Percentiles rank a stretch among this genome's conserved stretches.
These are phyloP conservation scores for Phytophthora fragariaefolia DNA, from an alignment of 352 stramenopile species.

Conservation along the genomic window DNA sequence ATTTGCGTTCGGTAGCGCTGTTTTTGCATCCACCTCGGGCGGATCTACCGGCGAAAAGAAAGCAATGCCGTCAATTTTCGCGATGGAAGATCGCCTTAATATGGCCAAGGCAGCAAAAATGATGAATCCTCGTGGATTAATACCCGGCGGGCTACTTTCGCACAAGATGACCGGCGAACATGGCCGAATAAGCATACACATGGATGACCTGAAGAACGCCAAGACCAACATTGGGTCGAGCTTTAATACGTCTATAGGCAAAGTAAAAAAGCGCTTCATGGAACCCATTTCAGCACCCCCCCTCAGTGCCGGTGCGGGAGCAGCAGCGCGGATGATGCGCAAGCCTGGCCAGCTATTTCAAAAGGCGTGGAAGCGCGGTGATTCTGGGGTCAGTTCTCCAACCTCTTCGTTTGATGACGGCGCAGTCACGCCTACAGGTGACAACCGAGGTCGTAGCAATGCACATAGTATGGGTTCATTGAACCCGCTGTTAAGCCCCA, in stretches of 20 bases:
- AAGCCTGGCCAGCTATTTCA: constrained; percentile 69
- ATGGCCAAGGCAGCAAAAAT: constrained; percentile 60
- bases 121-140: constrained; percentile 54
- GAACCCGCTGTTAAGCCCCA: constrained; percentile 33
- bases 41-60: constrained; percentile 44
- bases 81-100: constrained; percentile 66
- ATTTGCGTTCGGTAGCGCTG: constrained; percentile 39
- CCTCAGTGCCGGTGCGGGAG: constrained; percentile 32
- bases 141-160: constrained; percentile 44
- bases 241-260: constrained; percentile 72
- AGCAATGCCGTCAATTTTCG: constrained; percentile 57
- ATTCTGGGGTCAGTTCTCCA: constrained; percentile 32
- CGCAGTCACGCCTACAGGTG: constrained; percentile 27
- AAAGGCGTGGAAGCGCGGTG: constrained; percentile 59
- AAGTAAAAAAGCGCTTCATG: constrained; percentile 80
- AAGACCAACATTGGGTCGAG: constrained; percentile 79
- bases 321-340: constrained; percentile 76
- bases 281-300: constrained; percentile 39
- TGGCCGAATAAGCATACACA: constrained; percentile 39
- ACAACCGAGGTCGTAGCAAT: constrained; percentile 25
- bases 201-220: constrained; percentile 79
- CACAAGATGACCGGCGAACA: constrained; percentile 39
- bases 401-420: constrained; percentile 39
- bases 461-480: constrained; percentile 24
- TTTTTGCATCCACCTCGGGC: constrained; percentile 32